These are phyloP conservation scores for Diaporthe citriasiana DNA, from an alignment of 2,329 filamentous ascomycete genomes.

Conservation along the genomic window DNA sequence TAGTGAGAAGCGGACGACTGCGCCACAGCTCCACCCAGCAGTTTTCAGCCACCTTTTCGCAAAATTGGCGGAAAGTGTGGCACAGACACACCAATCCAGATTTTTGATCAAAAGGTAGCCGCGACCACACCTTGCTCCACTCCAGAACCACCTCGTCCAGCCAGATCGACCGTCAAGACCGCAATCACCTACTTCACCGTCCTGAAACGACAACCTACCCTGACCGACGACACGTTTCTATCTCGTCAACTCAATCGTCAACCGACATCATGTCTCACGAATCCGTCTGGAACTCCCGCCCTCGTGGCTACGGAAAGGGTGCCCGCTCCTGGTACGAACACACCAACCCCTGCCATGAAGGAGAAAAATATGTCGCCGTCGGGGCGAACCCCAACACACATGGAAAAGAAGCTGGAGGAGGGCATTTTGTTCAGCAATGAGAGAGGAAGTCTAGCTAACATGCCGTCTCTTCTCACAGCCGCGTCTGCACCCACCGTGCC, in stretches of 20 bases:
- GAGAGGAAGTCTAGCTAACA: conserved; percentile 39
- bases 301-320: conserved; percentile 97
- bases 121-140: conserved; percentile 42
- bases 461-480: conserved; percentile 59
- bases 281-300: conserved; percentile 99
- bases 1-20: conserved; percentile 1
- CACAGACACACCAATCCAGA: conserved; percentile 43
- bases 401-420: conserved; percentile 38
- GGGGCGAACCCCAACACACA: conserved; percentile 29
- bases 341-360: conserved; percentile 22
- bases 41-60: background rate
- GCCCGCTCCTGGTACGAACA: conserved; percentile 88
- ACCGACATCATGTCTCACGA: conserved; percentile 79
- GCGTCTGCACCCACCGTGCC: conserved; percentile 89
- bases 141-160: conserved; percentile 37
- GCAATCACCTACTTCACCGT: conserved; percentile 40
- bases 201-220: conserved; percentile 39
- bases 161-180: conserved; percentile 40
- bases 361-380: conserved; percentile 19
- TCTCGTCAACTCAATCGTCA: conserved; percentile 45
- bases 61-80: conserved; percentile 21
- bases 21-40: background rate
- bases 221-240: conserved; percentile 46
- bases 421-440: conserved; percentile 42
- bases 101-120: conserved; percentile 45